These are phyloP conservation scores for Talaromyces sp. DNA, from an alignment of 2,329 filamentous ascomycete species.

Conservation along the genomic window DNA sequence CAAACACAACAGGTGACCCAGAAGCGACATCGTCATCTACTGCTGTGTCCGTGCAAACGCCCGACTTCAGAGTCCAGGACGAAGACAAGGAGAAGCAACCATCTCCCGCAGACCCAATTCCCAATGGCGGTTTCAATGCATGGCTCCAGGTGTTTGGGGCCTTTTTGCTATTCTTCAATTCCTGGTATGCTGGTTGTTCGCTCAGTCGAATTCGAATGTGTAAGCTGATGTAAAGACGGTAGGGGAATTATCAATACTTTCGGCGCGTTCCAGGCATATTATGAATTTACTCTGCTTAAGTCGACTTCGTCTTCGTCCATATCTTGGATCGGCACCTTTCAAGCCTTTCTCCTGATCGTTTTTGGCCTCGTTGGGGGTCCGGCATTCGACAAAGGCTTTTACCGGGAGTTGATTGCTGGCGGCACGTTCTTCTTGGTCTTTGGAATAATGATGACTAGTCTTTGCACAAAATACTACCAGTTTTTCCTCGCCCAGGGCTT, in stretches of 20 bases:
- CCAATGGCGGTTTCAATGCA: conserved; percentile 26
- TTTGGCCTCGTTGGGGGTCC: conserved; percentile 46
- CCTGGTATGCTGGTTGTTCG: conserved; percentile 21
- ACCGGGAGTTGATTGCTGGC: conserved; percentile 34
- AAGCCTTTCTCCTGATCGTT: conserved; percentile 46
- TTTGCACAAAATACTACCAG: conserved; percentile 12
- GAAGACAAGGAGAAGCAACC: not conserved
- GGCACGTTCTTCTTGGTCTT: conserved; percentile 37
- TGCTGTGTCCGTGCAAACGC: not conserved
- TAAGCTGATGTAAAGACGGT: not conserved
- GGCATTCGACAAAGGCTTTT: conserved; percentile 45
- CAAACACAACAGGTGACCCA: not conserved
- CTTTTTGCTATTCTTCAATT: conserved; percentile 25
- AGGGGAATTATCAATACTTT: conserved; percentile 42
- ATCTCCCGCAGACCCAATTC: conserved; percentile 20
- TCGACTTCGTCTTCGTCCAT: conserved; percentile 37
- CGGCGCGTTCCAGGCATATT: conserved; percentile 48
- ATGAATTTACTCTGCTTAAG: conserved; percentile 34
- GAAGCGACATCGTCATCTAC: not conserved
- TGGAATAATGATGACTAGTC: conserved; percentile 12
- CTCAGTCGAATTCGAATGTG: too few species aligned
- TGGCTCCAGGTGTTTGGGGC: conserved; percentile 27
- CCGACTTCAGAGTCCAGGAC: not conserved
- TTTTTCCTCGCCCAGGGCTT: conserved; percentile 49
- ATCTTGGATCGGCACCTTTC: conserved; percentile 46